Evolutionary conservation across 2,329 filamentous ascomycete species (phyloP).

Genomic region (Cucurbitaria berberidis): DNA sequence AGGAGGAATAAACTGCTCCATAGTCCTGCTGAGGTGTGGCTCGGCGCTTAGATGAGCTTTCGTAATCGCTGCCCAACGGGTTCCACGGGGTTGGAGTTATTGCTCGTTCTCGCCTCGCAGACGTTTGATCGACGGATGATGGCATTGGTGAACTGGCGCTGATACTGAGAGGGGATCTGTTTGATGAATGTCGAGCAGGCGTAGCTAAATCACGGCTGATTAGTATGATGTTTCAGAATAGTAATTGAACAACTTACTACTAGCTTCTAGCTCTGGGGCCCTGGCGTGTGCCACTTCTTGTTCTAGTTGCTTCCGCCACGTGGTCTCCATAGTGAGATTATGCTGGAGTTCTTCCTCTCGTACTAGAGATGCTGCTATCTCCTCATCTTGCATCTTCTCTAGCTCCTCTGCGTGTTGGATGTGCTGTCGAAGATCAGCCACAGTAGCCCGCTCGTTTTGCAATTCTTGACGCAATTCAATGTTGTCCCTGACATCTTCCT

Average conservation of each 20-base stretch:
- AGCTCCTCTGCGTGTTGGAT: neutral
- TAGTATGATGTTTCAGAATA: neutral
- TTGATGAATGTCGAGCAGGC: neutral
- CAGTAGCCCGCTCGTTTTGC: neutral
- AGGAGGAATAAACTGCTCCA: neutral
- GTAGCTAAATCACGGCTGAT: neutral
- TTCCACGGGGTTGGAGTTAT: neutral
- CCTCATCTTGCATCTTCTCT: neutral
- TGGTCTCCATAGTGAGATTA: neutral
- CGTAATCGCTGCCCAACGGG: neutral
- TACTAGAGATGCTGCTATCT: neutral
- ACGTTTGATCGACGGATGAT: neutral
- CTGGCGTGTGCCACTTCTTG: neutral
- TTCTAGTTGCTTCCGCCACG: neutral
- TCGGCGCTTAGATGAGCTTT: neutral
- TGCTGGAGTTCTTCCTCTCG: neutral
- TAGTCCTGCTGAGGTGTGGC: neutral
- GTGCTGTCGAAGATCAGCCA: neutral
- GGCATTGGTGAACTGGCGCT: neutral
- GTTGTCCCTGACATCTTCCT: neutral
- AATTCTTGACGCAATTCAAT: neutral
- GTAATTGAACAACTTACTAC: neutral
- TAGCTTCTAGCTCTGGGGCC: neutral
- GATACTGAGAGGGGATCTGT: neutral
- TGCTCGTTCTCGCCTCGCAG: neutral